Evolutionary conservation across 116 monocot species (phyloP), one percentile per base, ranked within the genome.

Genomic region (Phalaenopsis hybrid): DNA sequence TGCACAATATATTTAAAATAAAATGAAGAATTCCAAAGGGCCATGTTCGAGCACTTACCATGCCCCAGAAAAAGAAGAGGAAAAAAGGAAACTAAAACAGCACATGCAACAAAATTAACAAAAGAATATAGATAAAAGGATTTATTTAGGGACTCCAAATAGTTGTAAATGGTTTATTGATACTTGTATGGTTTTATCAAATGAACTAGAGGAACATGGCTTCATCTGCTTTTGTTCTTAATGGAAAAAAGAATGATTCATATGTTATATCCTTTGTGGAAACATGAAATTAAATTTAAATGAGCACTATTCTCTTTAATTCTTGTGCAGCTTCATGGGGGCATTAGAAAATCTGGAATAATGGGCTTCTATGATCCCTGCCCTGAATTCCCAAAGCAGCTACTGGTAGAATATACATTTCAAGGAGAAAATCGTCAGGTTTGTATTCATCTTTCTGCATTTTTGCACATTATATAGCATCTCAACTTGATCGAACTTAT

Each of bases 291-390:
- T 55, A 55, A 55, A 55, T 7, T 67, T 48, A 48, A 41, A 10
- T 11, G 10, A 0, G 0, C 28, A 0, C 0, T 28, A 0, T 0
- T 28, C 61, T 37, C 31, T 48, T 58, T 74, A 12, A 44, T 79
- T 79, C 49, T 67, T 44, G 4, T 11, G 79, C 86, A 99, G 99
- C 95, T 99, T 87, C 99, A 93, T 57, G 86, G 88, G 57, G 99
- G 99, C 70, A 92, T 95, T 74, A 99, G 92, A 86, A 99, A 99
- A 77, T 90, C 99, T 6, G 95, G 99, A 75, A 92, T 99, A 82
- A 99, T 99, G 99, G 99, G 99, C 16, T 99, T 99, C 84, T 99
- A 88, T 74, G 99, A 99, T 85, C 93, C 91, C 44, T 99, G 95
- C 67, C 99, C 99, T 77, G 99, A 89, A 41, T 87, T 91, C 37